Evolutionary conservation across 2,329 filamentous ascomycete species (phyloP).

Genomic region (Penicillium sp.): DNA sequence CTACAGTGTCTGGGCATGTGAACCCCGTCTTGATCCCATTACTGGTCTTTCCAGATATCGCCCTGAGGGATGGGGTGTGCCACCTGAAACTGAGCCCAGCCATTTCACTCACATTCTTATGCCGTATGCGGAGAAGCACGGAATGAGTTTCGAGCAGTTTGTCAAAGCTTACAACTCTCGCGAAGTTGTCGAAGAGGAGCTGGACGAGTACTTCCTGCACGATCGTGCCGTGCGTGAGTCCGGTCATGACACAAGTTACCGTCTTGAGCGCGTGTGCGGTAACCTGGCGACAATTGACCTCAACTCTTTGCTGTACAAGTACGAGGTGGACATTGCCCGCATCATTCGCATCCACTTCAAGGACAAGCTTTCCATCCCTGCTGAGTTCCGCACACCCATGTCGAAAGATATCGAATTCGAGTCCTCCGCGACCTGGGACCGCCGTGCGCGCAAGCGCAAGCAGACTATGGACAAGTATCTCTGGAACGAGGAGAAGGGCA

Average conservation of each 20-base stretch:
- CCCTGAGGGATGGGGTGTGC: conserved; percentile 78
- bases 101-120: conserved; percentile 82
- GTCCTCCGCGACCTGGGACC: conserved; percentile 85
- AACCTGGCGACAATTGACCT: conserved; percentile 91
- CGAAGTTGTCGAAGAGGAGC: conserved; percentile 73
- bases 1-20: conserved; percentile 78
- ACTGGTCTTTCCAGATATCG: conserved; percentile 83
- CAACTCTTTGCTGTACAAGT: conserved; percentile 94
- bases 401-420: conserved; percentile 68
- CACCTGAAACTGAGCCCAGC: conserved; percentile 83
- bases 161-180: conserved; percentile 83
- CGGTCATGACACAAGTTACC: conserved; percentile 93
- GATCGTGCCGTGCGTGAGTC: conserved; percentile 95
- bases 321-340: conserved; percentile 87
- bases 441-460: conserved; percentile 79
- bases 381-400: conserved; percentile 71
- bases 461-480: conserved; percentile 85
- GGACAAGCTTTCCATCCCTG: conserved; percentile 77
- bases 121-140: conserved; percentile 80
- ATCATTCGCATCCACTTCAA: conserved; percentile 81
- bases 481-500: conserved; percentile 87
- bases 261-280: conserved; percentile 81
- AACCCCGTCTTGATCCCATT: conserved; percentile 72
- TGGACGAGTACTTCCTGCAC: conserved; percentile 94
- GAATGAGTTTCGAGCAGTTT: conserved; percentile 78